Base-by-base conservation (phyloP, 257 asterid species). In the Gentiana straminea region DNA sequence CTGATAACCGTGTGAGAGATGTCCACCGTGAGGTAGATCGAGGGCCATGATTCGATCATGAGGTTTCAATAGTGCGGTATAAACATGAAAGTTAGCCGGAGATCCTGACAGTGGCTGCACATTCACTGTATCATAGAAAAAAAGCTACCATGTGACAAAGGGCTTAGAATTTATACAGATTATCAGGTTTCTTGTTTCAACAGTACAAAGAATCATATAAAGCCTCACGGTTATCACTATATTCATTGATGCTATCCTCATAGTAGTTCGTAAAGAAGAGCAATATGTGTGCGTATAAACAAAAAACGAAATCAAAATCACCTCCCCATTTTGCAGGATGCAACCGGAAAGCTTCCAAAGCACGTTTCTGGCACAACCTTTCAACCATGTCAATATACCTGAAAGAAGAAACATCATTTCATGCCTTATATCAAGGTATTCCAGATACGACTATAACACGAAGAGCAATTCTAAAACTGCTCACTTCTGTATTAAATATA, bases 261-360 rank as follows among this genome's bases (percentile, higher is more conserved):
- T 41, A 41, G 9, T 41, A 6, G 5, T 41, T 5, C 9, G 7
- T 41, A 5, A 1, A 41, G 46, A 41, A 41, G 46, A 4, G 8
- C 7, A 41, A 5, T 10, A 41, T 7, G 46, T 41, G 9, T 5
- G 9, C 7, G 0, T 41, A 41, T 5, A 41, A 41, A 10, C 11
- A 7, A 41, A 24, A 24, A 24, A 24, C 24, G 24, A 24, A 1
- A 24, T 24, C 24, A 24, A 0, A 0, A 39, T 39, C 44, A 63
- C 69, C 69, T 69, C 96, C 96, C 96, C 96, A 86, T 74, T 84
- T 86, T 39, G 80, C 91, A 59, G 96, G 96, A 73, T 86, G 94
- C 88, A 86, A 68, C 34, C 86, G 82, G 64, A 84, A 86, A 44
- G 85, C 94, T 75, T 86, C 96, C 58, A 86, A 54, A 6, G 92